Conservation (phyloP, 345 rosid genomes). For the Barbarea vulgaris region DNA sequence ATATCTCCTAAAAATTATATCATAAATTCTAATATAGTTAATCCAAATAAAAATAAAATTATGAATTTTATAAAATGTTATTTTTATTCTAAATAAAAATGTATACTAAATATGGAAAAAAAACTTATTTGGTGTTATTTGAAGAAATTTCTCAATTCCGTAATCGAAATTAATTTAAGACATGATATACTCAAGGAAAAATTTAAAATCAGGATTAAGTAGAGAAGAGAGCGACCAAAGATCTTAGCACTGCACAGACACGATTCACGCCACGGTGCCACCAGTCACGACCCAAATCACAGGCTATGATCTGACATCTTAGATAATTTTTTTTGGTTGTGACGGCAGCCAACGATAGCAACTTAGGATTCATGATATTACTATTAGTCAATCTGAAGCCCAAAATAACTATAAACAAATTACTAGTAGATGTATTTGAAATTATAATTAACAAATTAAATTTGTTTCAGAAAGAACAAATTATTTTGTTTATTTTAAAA, state of each 20-base stretch:
- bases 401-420: too few species aligned
- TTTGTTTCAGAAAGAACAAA: not conserved
- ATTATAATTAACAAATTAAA: not conserved
- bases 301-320: not conserved
- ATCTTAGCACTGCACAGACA: not conserved
- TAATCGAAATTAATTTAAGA: too few species aligned
- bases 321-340: not conserved
- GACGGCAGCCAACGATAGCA: not conserved
- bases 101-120: too few species aligned
- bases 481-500: too few species aligned
- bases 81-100: too few species aligned
- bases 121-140: too few species aligned
- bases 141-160: too few species aligned
- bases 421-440: not conserved
- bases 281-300: not conserved
- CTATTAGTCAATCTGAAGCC: not conserved
- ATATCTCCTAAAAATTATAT: too few species aligned
- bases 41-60: too few species aligned
- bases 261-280: not conserved
- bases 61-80: too few species aligned
- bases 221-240: not conserved
- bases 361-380: not conserved
- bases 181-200: not conserved
- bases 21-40: too few species aligned
- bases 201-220: too few species aligned